These are phyloP conservation scores for Nannochloropsis gaditana DNA, from an alignment of 108 stramenopile genomes.

Conservation along the genomic window DNA sequence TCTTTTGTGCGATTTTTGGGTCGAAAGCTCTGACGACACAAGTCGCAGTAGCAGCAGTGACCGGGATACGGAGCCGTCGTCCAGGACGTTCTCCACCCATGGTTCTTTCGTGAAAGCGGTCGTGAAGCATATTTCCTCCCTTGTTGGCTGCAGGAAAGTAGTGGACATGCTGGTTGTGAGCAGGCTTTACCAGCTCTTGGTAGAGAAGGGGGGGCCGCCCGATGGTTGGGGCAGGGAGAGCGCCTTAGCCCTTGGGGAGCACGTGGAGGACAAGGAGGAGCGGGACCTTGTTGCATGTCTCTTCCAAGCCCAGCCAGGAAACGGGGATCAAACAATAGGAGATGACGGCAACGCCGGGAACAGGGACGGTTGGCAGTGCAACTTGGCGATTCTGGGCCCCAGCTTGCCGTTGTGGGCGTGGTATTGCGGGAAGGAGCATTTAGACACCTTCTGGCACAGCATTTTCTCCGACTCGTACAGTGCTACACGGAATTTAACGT, in stretches of 20 bases:
- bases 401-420: constrained; percentile 9
- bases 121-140: not conserved
- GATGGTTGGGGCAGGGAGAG: not conserved
- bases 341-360: not conserved
- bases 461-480: not conserved
- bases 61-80: not conserved
- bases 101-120: not conserved
- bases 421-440: not conserved
- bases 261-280: not conserved
- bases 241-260: not conserved
- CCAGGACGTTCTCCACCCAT: not conserved
- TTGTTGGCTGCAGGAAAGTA: not conserved
- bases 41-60: not conserved
- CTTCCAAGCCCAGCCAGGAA: not conserved
- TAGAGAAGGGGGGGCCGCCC: not conserved
- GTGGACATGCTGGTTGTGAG: not conserved
- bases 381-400: not conserved
- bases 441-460: not conserved
- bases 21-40: not conserved
- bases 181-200: not conserved
- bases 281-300: not conserved
- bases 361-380: not conserved
- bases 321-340: not conserved
- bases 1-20: not conserved
- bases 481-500: not conserved